phyloP scores from a whole-genome alignment of 768 basidiomycete species.

The Lentinula boryana region DNA sequence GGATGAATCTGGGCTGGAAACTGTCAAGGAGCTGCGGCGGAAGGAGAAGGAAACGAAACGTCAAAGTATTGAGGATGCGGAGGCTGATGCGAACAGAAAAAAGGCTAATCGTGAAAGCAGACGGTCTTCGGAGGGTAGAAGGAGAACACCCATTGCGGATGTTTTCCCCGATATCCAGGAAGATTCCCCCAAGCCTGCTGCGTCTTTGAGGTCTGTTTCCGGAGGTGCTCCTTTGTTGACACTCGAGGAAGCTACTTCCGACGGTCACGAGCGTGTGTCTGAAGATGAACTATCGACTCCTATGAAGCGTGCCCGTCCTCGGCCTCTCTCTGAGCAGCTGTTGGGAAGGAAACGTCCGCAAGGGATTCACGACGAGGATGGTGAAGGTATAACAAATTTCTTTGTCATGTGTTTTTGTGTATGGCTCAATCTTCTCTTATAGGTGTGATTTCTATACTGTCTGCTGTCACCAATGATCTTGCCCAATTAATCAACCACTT shows the following conservation, averaged over 20 bases:
- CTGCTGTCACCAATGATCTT: conserved; percentile 75
- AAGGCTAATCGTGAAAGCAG: conserved; percentile 26
- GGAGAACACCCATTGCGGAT: conserved; percentile 47
- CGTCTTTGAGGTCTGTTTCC: not conserved
- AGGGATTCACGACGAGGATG: conserved; percentile 47
- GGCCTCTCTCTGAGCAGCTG: conserved; percentile 64
- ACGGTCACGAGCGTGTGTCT: conserved; percentile 35
- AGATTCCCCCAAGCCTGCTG: conserved; percentile 10
- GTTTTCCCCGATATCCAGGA: conserved; percentile 48
- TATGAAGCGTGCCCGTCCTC: conserved; percentile 33
- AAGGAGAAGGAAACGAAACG: conserved; percentile 28
- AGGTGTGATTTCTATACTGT: conserved; percentile 66
- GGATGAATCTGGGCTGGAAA: conserved; percentile 45
- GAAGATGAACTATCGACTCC: conserved; percentile 26
- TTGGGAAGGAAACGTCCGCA: conserved; percentile 42
- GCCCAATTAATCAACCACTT: conserved; percentile 74
- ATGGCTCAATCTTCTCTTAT: conserved; percentile 3
- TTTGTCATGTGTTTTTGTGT: not conserved
- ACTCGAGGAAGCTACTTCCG: conserved; percentile 47
- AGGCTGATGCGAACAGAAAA: conserved; percentile 27
- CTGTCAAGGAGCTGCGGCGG: conserved; percentile 40
- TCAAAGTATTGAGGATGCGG: conserved; percentile 22
- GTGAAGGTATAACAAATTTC: conserved; percentile 41
- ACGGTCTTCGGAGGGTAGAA: conserved; percentile 41
- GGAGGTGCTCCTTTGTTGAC: conserved; percentile 24